A percentile compares a stretch with the other conserved stretches of the same genome.
Conservation (phyloP, 2,329 filamentous ascomycete genomes). For the Anthostomella pinea region DNA sequence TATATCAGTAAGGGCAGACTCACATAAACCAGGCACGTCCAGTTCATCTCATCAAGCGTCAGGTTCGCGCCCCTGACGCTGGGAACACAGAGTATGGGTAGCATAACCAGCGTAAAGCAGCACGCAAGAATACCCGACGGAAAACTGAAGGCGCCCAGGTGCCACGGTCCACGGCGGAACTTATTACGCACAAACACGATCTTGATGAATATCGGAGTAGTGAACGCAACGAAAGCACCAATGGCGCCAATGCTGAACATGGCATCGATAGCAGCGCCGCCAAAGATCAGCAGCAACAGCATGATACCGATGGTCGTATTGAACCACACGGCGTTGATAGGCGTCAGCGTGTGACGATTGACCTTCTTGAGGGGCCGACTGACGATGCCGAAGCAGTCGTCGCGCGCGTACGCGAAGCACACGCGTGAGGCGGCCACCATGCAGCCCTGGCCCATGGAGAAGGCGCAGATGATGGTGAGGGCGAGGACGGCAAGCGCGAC, state of each 20-base stretch:
- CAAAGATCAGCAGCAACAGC: slow-evolving; percentile 63
- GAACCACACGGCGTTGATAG: slow-evolving; percentile 69
- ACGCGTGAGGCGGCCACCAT: slow-evolving; percentile 66
- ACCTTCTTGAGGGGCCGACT: slow-evolving; percentile 58
- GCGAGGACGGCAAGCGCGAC: slow-evolving; percentile 60
- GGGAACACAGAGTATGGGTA: slow-evolving; percentile 66
- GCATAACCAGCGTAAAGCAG: slow-evolving; percentile 61
- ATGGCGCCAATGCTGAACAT: slow-evolving; percentile 70
- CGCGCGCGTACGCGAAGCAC: slow-evolving; percentile 70
- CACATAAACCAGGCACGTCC: slow-evolving; percentile 60
- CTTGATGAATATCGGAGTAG: slow-evolving; percentile 56
- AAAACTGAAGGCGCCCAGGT: slow-evolving; percentile 58
- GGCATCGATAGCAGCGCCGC: slow-evolving; percentile 60
- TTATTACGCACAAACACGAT: slow-evolving; percentile 58
- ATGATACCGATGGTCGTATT: slow-evolving; percentile 59
- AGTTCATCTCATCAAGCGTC: slow-evolving; percentile 58
- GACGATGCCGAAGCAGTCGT: slow-evolving; percentile 62
- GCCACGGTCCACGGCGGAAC: slow-evolving; percentile 67
- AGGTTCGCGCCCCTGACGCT: slow-evolving; percentile 54
- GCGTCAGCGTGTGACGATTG: slow-evolving; percentile 59
- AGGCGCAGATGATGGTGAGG: slow-evolving; percentile 66
- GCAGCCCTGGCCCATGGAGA: slow-evolving; percentile 70
- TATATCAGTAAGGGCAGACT: slow-evolving; percentile 8
- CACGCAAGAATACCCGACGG: slow-evolving; percentile 56
- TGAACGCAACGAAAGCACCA: slow-evolving; percentile 62